Conservation (phyloP, 2,329 filamentous ascomycete genomes). For the Rhinocladiella mackenziei region DNA sequence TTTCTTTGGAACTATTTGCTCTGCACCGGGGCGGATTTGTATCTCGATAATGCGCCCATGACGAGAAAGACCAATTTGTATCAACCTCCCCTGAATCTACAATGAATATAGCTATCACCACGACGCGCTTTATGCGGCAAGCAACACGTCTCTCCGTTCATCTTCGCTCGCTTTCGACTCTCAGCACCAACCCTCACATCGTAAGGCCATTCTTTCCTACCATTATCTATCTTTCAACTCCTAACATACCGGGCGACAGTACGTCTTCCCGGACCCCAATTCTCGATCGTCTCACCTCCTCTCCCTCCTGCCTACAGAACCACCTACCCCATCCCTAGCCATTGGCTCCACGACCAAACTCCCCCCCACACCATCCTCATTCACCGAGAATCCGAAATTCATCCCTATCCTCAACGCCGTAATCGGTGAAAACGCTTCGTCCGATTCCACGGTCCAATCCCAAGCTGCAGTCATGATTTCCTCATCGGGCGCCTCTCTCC, state of each 20-base stretch:
- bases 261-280: conserved; percentile 37
- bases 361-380: conserved; percentile 54
- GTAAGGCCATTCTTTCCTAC: conserved; percentile 6
- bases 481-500: conserved; percentile 44
- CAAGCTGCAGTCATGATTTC: conserved; percentile 60
- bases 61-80: too few relatives aligned
- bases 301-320: conserved; percentile 54
- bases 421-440: conserved; percentile 50
- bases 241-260: conserved; percentile 10
- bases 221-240: background rate
- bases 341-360: conserved; percentile 51
- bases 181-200: conserved; percentile 25
- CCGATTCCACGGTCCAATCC: conserved; percentile 54
- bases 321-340: conserved; percentile 51
- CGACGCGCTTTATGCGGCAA: conserved; percentile 6
- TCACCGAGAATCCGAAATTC: conserved; percentile 56
- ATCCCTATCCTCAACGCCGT: conserved; percentile 55
- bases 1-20: too few relatives aligned
- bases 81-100: background rate
- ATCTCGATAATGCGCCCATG: too few relatives aligned
- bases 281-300: conserved; percentile 43
- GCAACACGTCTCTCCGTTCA: conserved; percentile 6
- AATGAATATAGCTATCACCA: conserved; percentile 10
- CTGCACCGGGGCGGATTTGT: too few relatives aligned
- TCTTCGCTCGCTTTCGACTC: conserved; percentile 20